phyloP scores from a whole-genome alignment of 2,329 filamentous ascomycete genomes.

The Xylariaceae sp. region DNA sequence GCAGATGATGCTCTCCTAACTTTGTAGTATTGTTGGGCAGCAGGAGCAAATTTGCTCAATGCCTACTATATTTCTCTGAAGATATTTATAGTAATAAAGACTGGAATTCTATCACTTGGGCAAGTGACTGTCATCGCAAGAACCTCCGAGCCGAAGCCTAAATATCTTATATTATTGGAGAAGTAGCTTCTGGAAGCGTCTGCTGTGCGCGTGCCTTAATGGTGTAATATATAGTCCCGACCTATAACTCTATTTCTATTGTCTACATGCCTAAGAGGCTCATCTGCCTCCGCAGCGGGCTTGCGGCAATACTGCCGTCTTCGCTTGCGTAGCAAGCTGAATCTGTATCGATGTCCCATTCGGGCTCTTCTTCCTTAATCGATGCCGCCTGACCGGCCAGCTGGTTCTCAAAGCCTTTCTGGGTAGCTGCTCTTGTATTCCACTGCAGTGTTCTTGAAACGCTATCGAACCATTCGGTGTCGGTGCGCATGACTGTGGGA shows the following conservation, averaged over 20 bases:
- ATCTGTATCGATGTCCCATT: constrained; percentile 97
- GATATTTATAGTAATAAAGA: no score
- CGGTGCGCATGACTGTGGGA: constrained; percentile 89
- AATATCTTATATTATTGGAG: constrained; percentile 11
- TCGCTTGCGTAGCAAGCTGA: constrained; percentile 74
- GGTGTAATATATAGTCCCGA: constrained; percentile 19
- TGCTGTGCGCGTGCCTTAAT: constrained; percentile 17
- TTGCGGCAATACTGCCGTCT: constrained; percentile 70
- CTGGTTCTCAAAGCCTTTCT: constrained; percentile 80
- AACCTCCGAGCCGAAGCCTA: constrained; percentile 5
- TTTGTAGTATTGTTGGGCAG: no score
- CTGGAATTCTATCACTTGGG: no score
- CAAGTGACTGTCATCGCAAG: background rate
- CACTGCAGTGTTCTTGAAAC: constrained; percentile 90
- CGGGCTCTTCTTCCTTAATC: constrained; percentile 60
- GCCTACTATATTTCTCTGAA: no score
- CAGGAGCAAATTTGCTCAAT: no score
- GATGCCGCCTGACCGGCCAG: constrained; percentile 53
- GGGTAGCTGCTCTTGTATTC: constrained; percentile 91
- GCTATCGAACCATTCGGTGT: constrained; percentile 95
- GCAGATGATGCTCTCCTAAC: no score
- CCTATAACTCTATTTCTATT: constrained; percentile 26
- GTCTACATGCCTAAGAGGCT: constrained; percentile 66
- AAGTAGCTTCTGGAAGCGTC: constrained; percentile 10
- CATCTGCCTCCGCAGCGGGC: constrained; percentile 75